phyloP scores from a whole-genome alignment of 2,329 filamentous ascomycete species.

The Amauroascus niger region DNA sequence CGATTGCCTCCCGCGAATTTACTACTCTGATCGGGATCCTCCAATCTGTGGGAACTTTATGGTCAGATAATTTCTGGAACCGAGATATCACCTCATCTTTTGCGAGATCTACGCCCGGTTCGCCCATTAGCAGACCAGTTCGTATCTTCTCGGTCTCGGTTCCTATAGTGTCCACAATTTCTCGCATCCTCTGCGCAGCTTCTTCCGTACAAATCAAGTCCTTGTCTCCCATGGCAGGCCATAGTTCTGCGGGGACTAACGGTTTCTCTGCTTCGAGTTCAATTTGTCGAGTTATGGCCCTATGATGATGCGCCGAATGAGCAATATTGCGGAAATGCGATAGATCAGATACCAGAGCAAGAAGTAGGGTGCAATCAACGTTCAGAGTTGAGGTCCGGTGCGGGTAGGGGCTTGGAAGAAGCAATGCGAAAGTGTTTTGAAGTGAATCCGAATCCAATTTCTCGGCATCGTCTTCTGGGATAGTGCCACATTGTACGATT shows the following conservation, averaged over 20 bases:
- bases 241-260: constrained; percentile 51
- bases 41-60: constrained; percentile 46
- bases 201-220: constrained; percentile 57
- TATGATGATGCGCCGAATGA: constrained; percentile 47
- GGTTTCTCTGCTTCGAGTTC: constrained; percentile 53
- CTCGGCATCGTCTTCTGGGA: constrained; percentile 6
- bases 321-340: constrained; percentile 46
- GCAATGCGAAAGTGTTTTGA: constrained; percentile 22
- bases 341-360: constrained; percentile 64
- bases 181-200: constrained; percentile 56
- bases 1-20: constrained; percentile 38
- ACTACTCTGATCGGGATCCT: constrained; percentile 53
- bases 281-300: constrained; percentile 55
- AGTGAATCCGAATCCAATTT: neutral
- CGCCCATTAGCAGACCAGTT: constrained; percentile 49
- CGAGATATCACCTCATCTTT: constrained; percentile 27
- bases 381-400: constrained; percentile 38
- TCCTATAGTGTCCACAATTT: constrained; percentile 56
- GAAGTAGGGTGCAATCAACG: constrained; percentile 53
- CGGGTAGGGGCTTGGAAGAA: constrained; percentile 35
- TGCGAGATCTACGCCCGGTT: constrained; percentile 29
- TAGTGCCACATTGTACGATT: constrained; percentile 31
- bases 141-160: constrained; percentile 52
- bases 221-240: constrained; percentile 49
- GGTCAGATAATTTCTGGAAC: constrained; percentile 43